phyloP scores from a whole-genome alignment of 176 grass and related monocot genomes.

The Paspalum notatum region DNA sequence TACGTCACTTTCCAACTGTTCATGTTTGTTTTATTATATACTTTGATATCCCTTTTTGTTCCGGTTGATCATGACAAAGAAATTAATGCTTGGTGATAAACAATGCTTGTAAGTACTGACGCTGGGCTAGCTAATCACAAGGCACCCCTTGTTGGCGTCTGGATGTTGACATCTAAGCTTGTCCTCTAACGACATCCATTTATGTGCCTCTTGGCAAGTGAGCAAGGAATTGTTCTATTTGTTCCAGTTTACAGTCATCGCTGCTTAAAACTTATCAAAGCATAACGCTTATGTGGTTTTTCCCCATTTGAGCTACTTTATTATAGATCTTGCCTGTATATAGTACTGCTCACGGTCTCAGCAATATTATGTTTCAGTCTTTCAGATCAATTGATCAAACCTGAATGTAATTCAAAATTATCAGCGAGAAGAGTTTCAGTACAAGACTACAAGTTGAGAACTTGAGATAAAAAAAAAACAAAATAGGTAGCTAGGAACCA shows the following conservation, averaged over 20 bases:
- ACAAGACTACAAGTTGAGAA: slow-evolving; percentile 7
- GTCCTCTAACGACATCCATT: slow-evolving; percentile 6
- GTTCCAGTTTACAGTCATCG: background rate
- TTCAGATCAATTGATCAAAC: background rate
- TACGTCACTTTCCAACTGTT: slow-evolving; percentile 23
- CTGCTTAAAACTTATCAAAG: background rate
- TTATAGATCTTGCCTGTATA: background rate
- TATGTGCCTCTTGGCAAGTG: background rate
- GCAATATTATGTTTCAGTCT: background rate
- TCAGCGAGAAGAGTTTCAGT: slow-evolving; percentile 1
- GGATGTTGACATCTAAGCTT: slow-evolving; percentile 32
- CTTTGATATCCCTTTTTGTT: slow-evolving; percentile 24
- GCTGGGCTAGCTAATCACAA: slow-evolving; percentile 24
- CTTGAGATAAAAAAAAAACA: background rate
- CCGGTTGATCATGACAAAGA: slow-evolving; percentile 10
- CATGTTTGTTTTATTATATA: slow-evolving; percentile 9
- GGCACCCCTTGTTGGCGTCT: slow-evolving; percentile 2
- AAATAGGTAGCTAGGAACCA: slow-evolving; percentile 31
- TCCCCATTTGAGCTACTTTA: background rate
- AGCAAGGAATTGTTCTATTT: slow-evolving; percentile 22
- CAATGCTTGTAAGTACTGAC: slow-evolving; percentile 27
- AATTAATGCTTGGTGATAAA: slow-evolving; percentile 22
- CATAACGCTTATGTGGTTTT: background rate
- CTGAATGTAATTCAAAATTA: background rate
- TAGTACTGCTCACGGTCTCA: background rate